Base-by-base conservation (phyloP, 2,329 filamentous ascomycete species). In the Orbilia javanica region DNA sequence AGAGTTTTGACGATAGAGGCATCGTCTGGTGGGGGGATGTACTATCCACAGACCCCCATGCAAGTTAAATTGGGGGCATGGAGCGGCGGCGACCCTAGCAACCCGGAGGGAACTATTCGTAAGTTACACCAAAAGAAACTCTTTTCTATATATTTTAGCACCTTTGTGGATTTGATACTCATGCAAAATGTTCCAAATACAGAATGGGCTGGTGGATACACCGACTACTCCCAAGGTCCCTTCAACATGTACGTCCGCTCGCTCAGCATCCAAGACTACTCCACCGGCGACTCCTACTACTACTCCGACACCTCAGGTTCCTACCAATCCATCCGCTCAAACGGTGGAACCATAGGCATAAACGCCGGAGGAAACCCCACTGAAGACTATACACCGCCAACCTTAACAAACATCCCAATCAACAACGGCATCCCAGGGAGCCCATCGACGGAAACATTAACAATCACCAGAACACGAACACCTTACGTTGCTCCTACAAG, bases 1-100 rank as follows among this genome's bases (percentile, higher is more conserved):
- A 91, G 96, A 75, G 92, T 92, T 10, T 87, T 97, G 74, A 90
- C 88, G 55, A 88, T 89, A 46, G 87, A 87, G 79, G 92, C 97
- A 84, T 80, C 79, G 13, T 67, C 62, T 4, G 79, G 80, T 27
- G 80, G 80, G 8, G 60, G 48, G 15, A 77, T 80, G 52, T 81
- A 79, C 55, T 99, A 96, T 83, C 96, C 96, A 6, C 96, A 99
- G 85, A 94, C 94, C 0, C 96, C 96, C 3, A 97, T 97, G 93
- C 92, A 94, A 85, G 86, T 98, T 85, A 96, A 95, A 85, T 90
- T 98, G 81, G 96, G 96, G 78, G 87, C 92, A 71, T 99, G 96
- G 96, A 90, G 93, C 66, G 96, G 94, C 82, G 96, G 96, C 81
- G 96, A 98, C 84, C 85, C 93, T 0, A 87, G 87, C 29, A 97